phyloP scores from a whole-genome alignment of 2,329 filamentous ascomycete genomes.

The Immersiporthe knoxdaviesiana region DNA sequence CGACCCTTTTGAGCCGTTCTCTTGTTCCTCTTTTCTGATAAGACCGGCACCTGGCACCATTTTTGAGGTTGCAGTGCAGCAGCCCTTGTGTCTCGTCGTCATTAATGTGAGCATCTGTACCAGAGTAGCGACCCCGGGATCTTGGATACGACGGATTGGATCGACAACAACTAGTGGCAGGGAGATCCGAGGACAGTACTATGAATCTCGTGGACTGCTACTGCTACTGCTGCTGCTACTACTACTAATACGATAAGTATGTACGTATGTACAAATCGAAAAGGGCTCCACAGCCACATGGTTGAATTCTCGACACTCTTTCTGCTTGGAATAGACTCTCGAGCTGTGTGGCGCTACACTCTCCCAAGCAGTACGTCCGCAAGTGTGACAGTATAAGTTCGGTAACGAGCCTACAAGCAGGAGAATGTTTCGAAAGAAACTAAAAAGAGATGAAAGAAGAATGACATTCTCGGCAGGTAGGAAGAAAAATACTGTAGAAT shows the following conservation, averaged over 20 bases:
- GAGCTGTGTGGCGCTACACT: not conserved
- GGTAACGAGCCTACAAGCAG: not conserved
- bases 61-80: not conserved
- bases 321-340: not conserved
- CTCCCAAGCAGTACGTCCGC: not conserved
- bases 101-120: not conserved
- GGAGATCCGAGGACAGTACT: not conserved
- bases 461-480: not conserved
- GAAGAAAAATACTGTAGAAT: not conserved
- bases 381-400: not conserved
- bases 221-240: too few relatives aligned
- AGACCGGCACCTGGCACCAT: not conserved
- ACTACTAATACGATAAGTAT: too few relatives aligned
- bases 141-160: not conserved
- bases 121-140: not conserved
- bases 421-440: not conserved
- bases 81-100: not conserved
- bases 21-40: not conserved
- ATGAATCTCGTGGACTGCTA: not conserved
- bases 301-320: not conserved
- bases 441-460: too few relatives aligned
- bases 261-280: not conserved
- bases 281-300: conserved; percentile 11
- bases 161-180: not conserved
- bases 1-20: not conserved